phyloP scores from a whole-genome alignment of 768 basidiomycete species.

The Tubosaeta sp. region DNA sequence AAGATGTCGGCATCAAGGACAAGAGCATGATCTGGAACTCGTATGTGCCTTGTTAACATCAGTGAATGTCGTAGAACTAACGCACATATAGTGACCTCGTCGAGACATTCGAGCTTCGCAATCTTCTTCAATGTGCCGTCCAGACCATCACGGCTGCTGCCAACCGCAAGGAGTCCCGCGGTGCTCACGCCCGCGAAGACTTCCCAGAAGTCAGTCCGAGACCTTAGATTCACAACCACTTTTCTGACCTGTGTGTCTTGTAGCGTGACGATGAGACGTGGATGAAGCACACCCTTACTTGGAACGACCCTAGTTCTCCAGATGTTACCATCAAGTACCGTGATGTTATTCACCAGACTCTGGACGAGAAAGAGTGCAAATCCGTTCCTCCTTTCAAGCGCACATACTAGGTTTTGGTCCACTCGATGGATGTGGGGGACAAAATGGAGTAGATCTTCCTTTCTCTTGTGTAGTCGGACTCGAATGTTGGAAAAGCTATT shows the following conservation, averaged over 20 bases:
- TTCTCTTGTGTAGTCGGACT: constrained; percentile 6
- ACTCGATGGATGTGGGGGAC: neutral
- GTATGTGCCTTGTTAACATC: constrained; percentile 43
- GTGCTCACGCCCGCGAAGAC: constrained; percentile 98
- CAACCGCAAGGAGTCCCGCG: constrained; percentile 95
- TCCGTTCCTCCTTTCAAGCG: constrained; percentile 97
- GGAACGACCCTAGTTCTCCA: constrained; percentile 71
- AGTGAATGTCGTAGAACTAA: constrained; percentile 7
- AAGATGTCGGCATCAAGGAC: constrained; percentile 94
- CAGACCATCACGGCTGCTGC: constrained; percentile 93
- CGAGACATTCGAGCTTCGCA: constrained; percentile 96
- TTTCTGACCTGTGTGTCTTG: neutral
- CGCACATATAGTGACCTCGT: constrained; percentile 70
- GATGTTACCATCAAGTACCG: constrained; percentile 91
- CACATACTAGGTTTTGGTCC: constrained; percentile 55
- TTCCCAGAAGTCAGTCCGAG: constrained; percentile 72
- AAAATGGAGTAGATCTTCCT: constrained; percentile 6
- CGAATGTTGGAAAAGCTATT: constrained; percentile 8
- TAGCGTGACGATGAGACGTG: constrained; percentile 89
- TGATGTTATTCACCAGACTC: constrained; percentile 74
- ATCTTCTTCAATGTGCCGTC: constrained; percentile 90
- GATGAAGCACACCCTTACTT: constrained; percentile 97
- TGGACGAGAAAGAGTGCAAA: constrained; percentile 97
- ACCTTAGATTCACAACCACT: neutral
- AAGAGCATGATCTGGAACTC: constrained; percentile 99